Base-by-base conservation (phyloP, 192 early-diverging fungal species). In the Helicostylum pulchrum region DNA sequence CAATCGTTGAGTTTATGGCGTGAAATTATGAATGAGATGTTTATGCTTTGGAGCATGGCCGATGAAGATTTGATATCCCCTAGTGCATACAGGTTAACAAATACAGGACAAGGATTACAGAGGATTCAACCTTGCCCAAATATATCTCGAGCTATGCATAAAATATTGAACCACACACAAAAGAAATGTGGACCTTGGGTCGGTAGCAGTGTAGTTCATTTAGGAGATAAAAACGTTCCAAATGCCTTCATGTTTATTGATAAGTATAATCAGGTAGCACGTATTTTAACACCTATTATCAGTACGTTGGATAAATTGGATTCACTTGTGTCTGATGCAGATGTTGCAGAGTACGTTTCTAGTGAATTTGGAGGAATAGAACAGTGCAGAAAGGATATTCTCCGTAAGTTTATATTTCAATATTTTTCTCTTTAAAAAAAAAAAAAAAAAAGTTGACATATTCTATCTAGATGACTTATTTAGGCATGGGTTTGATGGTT, bases 161-260 rank as follows among this genome's bases (percentile, higher is more conserved):
- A 78, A 7, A 97, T 97, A 55, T 73, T 99, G 51, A 87, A 93
- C 67, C 80, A 92, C 19, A 92, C 95, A 14, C 94, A 96, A 46
- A 79, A 86, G 64, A 84, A 84, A 21, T 59, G 42, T 45, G 90
- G 92, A 7, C 82, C 83, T 53, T 99, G 97, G 97, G 88, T 98
- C 12, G 97, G 96, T 11, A 92, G 90, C 14, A 90, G 92, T 14
- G 95, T 97, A 60, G 92, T 99, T 64, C 97, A 99, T 77, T 65
- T 99, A 64, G 97, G 96, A 17, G 96, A 99, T 78, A 90, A 88
- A 77, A 99, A 98, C 69, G 97, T 99, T 15, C 95, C 97, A 17
- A 99, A 99, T 64, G 92, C 97, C 5, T 85, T 99, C 34, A 90
- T 96, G 88, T 98, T 98, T 64, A 97, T 99, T 61, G 93, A 94